These are phyloP conservation scores for Ceratocystis lukuohia DNA, from an alignment of 2,329 filamentous ascomycete genomes.

Conservation along the genomic window DNA sequence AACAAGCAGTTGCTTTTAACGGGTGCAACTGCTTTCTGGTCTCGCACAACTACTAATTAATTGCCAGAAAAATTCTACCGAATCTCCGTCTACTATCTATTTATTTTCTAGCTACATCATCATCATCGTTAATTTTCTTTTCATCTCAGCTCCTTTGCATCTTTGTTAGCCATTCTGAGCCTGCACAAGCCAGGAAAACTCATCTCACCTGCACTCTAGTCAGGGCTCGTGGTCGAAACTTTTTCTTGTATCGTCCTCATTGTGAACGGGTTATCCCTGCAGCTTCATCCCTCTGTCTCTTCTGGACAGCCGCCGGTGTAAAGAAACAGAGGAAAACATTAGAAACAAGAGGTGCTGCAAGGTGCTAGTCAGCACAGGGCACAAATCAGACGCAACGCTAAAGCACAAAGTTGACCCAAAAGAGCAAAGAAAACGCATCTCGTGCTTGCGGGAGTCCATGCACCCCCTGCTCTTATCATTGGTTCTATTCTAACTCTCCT, in stretches of 20 bases:
- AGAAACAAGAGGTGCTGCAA: not conserved
- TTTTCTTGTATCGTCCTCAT: not conserved
- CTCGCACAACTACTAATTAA: not conserved
- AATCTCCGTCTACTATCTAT: not conserved
- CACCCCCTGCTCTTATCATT: slow-evolving; percentile 5
- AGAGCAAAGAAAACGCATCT: slow-evolving; percentile 16
- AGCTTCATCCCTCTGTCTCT: not conserved
- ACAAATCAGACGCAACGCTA: slow-evolving; percentile 5
- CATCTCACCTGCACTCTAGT: not conserved
- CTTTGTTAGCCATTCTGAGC: slow-evolving; percentile 1
- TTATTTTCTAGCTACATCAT: not conserved
- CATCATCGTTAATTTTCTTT: not conserved
- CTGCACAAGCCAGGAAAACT: not conserved
- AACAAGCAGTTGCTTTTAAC: not conserved
- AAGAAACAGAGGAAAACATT: not conserved
- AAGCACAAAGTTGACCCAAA: slow-evolving; percentile 14
- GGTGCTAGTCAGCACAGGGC: not conserved
- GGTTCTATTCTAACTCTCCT: not conserved
- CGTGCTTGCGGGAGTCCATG: slow-evolving; percentile 18
- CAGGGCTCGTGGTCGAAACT: not conserved
- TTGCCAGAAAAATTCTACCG: not conserved
- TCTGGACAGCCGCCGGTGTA: not conserved
- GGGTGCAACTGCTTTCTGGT: not conserved
- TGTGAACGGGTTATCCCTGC: not conserved
- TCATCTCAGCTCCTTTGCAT: not conserved